Base-by-base conservation (phyloP, 2,329 filamentous ascomycete species). In the Fusarium anthophilum region DNA sequence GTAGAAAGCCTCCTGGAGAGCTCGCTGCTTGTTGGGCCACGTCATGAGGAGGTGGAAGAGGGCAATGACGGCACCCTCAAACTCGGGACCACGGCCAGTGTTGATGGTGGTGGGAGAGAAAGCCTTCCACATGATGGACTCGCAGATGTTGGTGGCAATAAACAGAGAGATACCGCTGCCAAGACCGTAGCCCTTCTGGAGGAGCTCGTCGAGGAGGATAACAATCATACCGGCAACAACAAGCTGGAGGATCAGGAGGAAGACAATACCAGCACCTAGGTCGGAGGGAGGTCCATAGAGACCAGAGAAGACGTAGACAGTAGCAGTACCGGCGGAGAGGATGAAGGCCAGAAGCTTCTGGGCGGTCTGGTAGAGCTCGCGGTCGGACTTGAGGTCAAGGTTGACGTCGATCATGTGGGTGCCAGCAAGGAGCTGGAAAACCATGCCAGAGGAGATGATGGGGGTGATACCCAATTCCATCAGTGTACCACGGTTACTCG, bases 321-420 rank as follows among this genome's bases (percentile, higher is more conserved):
- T 98, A 81, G 95, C 96, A 84, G 98, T 97, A 79, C 96, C 96
- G 85, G 98, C 96, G 75, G 96, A 97, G 79, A 99, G 91, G 83
- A 99, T 97, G 82, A 99, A 97, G 79, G 96, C 96, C 81, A 98
- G 96, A 76, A 98, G 93, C 89, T 99, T 99, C 90, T 99, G 96
- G 64, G 97, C 96, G 75, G 96, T 99, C 89, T 99, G 96, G 91
- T 99, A 99, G 76, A 99, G 92, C 89, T 99, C 96, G 86, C 96
- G 96, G 86, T 99, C 96, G 85, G 96, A 96, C 91, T 99, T 99
- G 86, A 98, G 92, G 90, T 99, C 96, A 81, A 99, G 94, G 91
- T 99, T 98, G 89, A 99, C 96, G 84, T 99, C 96, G 86, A 99
- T 98, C 88, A 98, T 93, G 90, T 99, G 96, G 84, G 96, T 99